Evolutionary conservation across 768 basidiomycete species (phyloP).

Genomic region (Tephrocybe sp.): DNA sequence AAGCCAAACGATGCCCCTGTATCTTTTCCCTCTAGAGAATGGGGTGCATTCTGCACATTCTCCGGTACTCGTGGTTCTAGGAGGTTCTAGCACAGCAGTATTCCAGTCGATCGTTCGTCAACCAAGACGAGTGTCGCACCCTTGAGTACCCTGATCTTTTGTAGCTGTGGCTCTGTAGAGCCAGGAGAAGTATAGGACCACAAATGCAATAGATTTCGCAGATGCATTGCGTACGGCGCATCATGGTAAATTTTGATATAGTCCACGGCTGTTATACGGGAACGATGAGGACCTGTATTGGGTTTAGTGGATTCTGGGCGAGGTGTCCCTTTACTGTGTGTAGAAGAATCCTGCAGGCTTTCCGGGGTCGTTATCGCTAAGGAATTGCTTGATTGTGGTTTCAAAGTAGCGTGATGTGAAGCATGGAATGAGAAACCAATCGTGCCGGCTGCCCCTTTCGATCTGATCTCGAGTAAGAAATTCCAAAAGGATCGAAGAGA

Average conservation of each 20-base stretch:
- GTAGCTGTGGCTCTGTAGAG: neutral
- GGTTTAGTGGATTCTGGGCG: neutral
- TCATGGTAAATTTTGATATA: constrained; percentile 64
- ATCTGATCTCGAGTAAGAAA: constrained; percentile 41
- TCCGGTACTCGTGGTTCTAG: too few relatives aligned
- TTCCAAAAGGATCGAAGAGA: constrained; percentile 47
- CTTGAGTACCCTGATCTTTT: constrained; percentile 44
- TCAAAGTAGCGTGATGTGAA: constrained; percentile 2
- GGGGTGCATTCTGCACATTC: too few relatives aligned
- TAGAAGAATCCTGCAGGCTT: neutral
- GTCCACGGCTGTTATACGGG: constrained; percentile 35
- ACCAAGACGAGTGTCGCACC: constrained; percentile 47
- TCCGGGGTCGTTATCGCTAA: neutral
- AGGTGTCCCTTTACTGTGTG: neutral
- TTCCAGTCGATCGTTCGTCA: constrained; percentile 45
- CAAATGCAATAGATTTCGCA: constrained; percentile 50
- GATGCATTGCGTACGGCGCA: constrained; percentile 40
- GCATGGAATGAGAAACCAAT: constrained; percentile 50
- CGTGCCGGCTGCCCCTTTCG: constrained; percentile 36
- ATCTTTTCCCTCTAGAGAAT: too few relatives aligned
- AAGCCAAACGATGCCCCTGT: too few relatives aligned
- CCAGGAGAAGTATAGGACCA: constrained; percentile 34
- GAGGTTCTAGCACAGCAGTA: constrained; percentile 38
- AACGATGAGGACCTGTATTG: constrained; percentile 1
- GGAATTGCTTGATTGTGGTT: neutral